Evolutionary conservation across 768 basidiomycete species (phyloP).

Genomic region (Sarcodon aspratus): DNA sequence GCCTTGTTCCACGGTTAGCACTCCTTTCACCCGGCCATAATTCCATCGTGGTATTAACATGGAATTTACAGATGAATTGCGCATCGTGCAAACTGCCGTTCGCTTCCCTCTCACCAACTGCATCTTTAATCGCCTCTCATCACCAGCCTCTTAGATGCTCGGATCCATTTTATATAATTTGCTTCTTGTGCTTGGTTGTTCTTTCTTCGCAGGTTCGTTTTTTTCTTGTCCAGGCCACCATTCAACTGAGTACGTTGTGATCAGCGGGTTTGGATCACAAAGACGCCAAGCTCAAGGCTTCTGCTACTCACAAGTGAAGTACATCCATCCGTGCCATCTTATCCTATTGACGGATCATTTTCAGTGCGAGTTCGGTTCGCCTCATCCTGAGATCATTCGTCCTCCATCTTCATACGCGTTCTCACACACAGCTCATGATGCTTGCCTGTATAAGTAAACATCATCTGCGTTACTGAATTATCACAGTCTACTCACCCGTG

Average conservation of each 20-base stretch:
- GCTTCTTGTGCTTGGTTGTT: constrained; percentile 82
- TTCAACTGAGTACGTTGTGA: background rate
- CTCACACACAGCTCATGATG: no score
- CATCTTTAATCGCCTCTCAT: background rate
- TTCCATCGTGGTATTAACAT: background rate
- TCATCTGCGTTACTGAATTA: no score
- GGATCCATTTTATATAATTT: constrained; percentile 89
- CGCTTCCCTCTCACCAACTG: background rate
- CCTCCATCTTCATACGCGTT: no score
- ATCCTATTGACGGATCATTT: no score
- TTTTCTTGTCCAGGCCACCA: background rate
- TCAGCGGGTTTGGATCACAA: constrained; percentile 24
- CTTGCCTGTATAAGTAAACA: no score
- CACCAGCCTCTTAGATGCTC: constrained; percentile 46
- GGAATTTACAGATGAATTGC: no score
- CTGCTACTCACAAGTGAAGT: constrained; percentile 33
- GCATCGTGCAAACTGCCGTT: no score
- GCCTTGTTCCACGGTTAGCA: background rate
- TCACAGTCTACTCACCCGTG: background rate
- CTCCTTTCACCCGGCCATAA: background rate
- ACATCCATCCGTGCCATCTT: background rate
- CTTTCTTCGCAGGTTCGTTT: constrained; percentile 47
- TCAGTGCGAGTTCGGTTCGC: no score
- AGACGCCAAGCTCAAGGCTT: constrained; percentile 31
- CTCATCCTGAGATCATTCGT: no score